phyloP scores from a whole-genome alignment of 163 green algal species.

The Smithsoniella earleae region DNA sequence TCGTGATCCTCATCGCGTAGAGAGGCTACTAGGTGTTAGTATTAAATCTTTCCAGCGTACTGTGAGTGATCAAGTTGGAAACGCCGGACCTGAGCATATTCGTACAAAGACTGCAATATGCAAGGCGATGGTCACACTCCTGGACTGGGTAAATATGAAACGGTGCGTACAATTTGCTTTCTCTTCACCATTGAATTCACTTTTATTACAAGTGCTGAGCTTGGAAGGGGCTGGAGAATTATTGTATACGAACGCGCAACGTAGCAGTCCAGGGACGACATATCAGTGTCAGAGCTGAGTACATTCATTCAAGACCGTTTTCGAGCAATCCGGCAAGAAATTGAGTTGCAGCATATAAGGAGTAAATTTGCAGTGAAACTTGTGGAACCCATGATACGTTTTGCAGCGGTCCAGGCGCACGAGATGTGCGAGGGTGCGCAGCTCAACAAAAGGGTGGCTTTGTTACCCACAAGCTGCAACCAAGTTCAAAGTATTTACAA shows the following conservation, averaged over 20 bases:
- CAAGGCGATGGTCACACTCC: not conserved
- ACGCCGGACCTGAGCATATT: constrained; percentile 4
- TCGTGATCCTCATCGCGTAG: not conserved
- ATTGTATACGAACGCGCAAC: not conserved
- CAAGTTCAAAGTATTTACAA: not conserved
- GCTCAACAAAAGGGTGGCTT: not conserved
- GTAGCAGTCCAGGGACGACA: not conserved
- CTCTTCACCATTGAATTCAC: not conserved
- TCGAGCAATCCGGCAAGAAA: constrained; percentile 3
- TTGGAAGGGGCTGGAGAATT: no score
- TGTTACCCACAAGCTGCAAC: not conserved
- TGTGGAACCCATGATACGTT: constrained; percentile 24
- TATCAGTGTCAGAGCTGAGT: not conserved
- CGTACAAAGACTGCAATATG: constrained; percentile 7
- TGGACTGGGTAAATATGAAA: not conserved
- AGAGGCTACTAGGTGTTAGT: not conserved
- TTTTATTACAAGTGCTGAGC: not conserved
- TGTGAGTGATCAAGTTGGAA: constrained; percentile 27
- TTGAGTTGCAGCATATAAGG: constrained; percentile 15
- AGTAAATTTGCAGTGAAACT: not conserved
- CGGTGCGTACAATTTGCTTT: not conserved
- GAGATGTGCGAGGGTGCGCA: constrained; percentile 20
- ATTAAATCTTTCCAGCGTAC: constrained; percentile 23
- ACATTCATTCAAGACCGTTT: constrained; percentile 15
- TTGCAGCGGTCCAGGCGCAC: not conserved